Evolutionary conservation across 768 basidiomycete genomes (phyloP), one percentile per base, ranked within the genome.

Genomic region (Leccinum obscurum): DNA sequence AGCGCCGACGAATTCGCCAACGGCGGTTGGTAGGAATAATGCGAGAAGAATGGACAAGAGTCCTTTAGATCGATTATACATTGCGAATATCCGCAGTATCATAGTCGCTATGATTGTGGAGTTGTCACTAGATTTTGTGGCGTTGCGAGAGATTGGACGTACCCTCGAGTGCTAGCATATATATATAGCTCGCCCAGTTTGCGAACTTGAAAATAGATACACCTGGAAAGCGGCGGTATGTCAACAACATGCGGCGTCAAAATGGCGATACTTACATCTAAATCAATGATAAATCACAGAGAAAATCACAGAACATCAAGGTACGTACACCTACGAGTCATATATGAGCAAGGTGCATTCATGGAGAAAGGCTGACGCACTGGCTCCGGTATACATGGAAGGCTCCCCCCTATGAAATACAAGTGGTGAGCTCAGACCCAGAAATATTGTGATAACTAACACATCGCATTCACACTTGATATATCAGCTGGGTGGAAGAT

Each of bases 171-270:
- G 61, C 61, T 37, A 57, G 37, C 52, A 54, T 62, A 20, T 57
- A 62, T 20, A 58, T 14, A 58, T 54, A 62, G n/a, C 20, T 26
- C 28, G 44, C 61, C 56, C 61, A 62, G n/a, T 62, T 57, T 17
- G 30, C 49, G n/a, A 62, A 62, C 46, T 54, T 57, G 52, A 58
- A 57, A n/a, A 32, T 39, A 1, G 26, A 24, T 7, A 34, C 41
- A 46, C 61, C 61, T 62, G 17, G 28, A 39, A 35, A 39, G 32
- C 30, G 14, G n/a, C 10, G 10, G 34, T 49, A 32, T 30, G 52
- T 37, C 30, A 28, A 39, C 26, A 49, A 30, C 37, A 26, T 10
- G 11, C 20, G 34, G 9, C 11, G 13, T 37, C 34, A 11, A 13
- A 46, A 14, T 41, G 13, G 22, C n/a, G 32, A 30, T 17, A 22